Percentiles rank a stretch among this genome's conserved stretches.
Evolutionary conservation across 495 filamentous ascomycete species (phyloP).

Genomic region (Zalerion maritima): DNA sequence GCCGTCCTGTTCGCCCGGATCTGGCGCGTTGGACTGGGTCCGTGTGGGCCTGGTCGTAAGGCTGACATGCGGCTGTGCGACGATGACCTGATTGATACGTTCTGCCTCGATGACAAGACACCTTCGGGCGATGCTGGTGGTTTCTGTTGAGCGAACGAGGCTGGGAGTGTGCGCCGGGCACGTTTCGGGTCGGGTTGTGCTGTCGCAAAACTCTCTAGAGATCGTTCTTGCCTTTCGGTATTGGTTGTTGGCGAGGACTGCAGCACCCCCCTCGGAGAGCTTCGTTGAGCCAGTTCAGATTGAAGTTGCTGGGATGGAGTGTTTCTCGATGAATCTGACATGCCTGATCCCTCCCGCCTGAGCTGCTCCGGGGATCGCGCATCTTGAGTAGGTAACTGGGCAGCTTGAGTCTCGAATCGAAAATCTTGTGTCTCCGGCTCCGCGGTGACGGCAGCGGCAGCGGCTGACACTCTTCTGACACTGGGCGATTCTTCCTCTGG

Average conservation of each 20-base stretch:
- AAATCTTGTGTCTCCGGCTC: constrained; percentile 32
- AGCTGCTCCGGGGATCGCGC: constrained; percentile 5
- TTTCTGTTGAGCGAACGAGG: constrained; percentile 6
- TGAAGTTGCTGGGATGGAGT: constrained; percentile 19
- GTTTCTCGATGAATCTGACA: constrained; percentile 8
- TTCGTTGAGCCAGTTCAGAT: constrained; percentile 6
- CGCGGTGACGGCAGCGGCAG: constrained; percentile 1
- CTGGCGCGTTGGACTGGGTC: too few species aligned
- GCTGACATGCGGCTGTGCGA: too few species aligned
- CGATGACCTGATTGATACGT: too few species aligned
- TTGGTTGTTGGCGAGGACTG: constrained; percentile 4
- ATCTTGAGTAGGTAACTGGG: not conserved
- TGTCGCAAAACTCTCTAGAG: constrained; percentile 4
- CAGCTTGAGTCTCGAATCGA: constrained; percentile 10
- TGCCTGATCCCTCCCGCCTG: constrained; percentile 5
- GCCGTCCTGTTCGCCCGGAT: too few species aligned
- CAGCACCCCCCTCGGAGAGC: constrained; percentile 6
- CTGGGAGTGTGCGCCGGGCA: constrained; percentile 4
- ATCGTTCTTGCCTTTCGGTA: not conserved
- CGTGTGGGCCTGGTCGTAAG: too few species aligned
- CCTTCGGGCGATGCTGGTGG: constrained; percentile 1
- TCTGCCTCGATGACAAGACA: too few species aligned
- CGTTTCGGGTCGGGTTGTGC: constrained; percentile 2
- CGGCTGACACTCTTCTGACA: not conserved
- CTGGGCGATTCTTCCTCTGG: constrained; percentile 1